A percentile compares a stretch with the other conserved stretches of the same genome.
Conservation (phyloP, 2,329 filamentous ascomycete genomes). For the Fusarium torulosum region DNA sequence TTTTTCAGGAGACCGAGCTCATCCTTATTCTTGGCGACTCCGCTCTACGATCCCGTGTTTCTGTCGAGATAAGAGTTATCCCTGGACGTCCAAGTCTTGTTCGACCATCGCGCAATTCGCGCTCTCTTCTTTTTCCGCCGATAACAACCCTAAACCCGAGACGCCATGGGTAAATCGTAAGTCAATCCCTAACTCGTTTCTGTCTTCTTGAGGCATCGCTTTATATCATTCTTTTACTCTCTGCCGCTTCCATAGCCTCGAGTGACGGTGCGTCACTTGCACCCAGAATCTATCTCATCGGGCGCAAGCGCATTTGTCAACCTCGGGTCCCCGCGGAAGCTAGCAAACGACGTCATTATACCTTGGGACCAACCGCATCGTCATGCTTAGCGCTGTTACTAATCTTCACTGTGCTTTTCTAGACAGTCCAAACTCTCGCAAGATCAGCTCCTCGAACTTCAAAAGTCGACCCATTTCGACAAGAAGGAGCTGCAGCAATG, state of each 20-base stretch:
- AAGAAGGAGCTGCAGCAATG: slow-evolving; percentile 99
- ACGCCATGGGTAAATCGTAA: slow-evolving; percentile 67
- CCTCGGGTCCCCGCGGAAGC: slow-evolving; percentile 39
- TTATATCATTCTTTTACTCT: not conserved
- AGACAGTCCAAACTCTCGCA: slow-evolving; percentile 99
- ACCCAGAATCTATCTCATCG: slow-evolving; percentile 32
- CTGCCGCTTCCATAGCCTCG: not conserved
- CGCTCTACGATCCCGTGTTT: slow-evolving; percentile 20
- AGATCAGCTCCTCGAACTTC: slow-evolving; percentile 93
- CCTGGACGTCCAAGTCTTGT: slow-evolving; percentile 21
- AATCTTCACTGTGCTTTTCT: slow-evolving; percentile 35
- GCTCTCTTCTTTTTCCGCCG: slow-evolving; percentile 33
- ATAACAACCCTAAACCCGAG: slow-evolving; percentile 24
- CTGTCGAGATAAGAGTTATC: slow-evolving; percentile 15
- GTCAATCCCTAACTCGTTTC: slow-evolving; percentile 46
- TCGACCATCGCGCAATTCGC: slow-evolving; percentile 47
- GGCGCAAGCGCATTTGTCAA: slow-evolving; percentile 42
- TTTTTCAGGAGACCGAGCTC: not conserved
- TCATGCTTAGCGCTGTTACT: slow-evolving; percentile 42
- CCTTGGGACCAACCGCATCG: slow-evolving; percentile 16
- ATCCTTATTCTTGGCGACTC: slow-evolving; percentile 1
- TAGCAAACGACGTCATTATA: slow-evolving; percentile 46
- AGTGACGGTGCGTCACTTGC: slow-evolving; percentile 26
- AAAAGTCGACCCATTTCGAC: slow-evolving; percentile 98
- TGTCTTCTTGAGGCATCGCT: not conserved